Conservation (phyloP, 257 asterid genomes). For the Jasminum sambac region DNA sequence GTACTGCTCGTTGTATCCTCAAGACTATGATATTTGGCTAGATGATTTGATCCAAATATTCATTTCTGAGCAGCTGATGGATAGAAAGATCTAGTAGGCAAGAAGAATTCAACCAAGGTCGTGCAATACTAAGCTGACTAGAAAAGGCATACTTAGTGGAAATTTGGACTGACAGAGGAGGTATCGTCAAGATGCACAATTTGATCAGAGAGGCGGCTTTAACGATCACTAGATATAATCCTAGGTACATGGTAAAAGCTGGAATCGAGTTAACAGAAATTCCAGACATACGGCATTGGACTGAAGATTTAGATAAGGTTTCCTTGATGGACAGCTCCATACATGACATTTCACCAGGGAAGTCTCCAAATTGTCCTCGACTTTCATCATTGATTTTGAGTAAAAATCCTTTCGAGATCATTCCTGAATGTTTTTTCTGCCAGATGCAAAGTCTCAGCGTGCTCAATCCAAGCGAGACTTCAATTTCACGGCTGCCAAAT, state of each 20-base stretch:
- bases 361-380: conserved; percentile 30
- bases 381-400: conserved; percentile 33
- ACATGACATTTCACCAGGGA: conserved; percentile 17
- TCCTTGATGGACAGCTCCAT: conserved; percentile 35
- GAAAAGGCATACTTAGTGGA: conserved; percentile 37
- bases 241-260: conserved; percentile 36
- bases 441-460: conserved; percentile 28
- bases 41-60: conserved; percentile 32
- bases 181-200: conserved; percentile 35
- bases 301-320: conserved; percentile 30
- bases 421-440: conserved; percentile 33
- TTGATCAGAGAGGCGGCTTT: conserved; percentile 39
- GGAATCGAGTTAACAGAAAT: conserved; percentile 24
- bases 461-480: conserved; percentile 27
- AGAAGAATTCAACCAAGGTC: conserved; percentile 35
- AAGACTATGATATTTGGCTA: conserved; percentile 22
- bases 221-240: conserved; percentile 15
- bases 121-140: conserved; percentile 28
- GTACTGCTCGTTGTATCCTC: conserved; percentile 40
- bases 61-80: conserved; percentile 31
- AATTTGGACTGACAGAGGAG: conserved; percentile 8
- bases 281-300: conserved; percentile 30
- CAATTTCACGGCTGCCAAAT: conserved; percentile 27
- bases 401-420: conserved; percentile 28
- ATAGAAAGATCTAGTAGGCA: conserved; percentile 25